Conservation (phyloP, 2,329 filamentous ascomycete genomes). For the Colletotrichum falcatum region DNA sequence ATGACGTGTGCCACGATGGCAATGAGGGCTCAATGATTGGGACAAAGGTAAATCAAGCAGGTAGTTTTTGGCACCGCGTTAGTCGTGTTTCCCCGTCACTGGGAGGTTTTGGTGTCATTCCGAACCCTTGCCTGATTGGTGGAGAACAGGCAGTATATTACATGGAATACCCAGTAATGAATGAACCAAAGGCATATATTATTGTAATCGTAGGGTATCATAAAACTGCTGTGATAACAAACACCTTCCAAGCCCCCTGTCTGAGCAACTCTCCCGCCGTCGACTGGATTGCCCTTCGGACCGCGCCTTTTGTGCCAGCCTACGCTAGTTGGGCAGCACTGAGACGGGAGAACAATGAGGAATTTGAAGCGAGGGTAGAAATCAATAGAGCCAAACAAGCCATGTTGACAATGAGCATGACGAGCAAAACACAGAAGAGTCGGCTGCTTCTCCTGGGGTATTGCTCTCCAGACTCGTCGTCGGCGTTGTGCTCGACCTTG, state of each 20-base stretch:
- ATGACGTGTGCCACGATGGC: constrained; percentile 19
- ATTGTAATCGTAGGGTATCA: neutral
- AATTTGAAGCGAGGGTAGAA: too few relatives aligned
- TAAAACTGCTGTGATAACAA: neutral
- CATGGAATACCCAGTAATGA: neutral
- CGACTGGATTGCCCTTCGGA: neutral
- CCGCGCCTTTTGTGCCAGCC: neutral
- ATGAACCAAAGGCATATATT: neutral
- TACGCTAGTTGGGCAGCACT: too few relatives aligned
- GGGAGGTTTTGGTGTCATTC: neutral
- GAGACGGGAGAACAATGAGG: too few relatives aligned
- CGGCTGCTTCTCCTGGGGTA: neutral
- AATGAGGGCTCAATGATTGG: neutral
- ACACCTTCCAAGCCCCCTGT: neutral
- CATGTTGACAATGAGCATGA: neutral
- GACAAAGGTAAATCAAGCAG: neutral
- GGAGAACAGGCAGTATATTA: neutral
- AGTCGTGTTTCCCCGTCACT: neutral
- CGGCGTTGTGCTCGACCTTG: neutral
- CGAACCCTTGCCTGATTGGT: neutral
- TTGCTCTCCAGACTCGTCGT: neutral
- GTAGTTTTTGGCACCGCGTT: neutral
- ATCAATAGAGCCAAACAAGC: neutral
- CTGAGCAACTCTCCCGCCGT: neutral
- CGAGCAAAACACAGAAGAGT: neutral